Conservation (phyloP, 768 basidiomycete genomes). For the Porpolomopsis calyptriformis region DNA sequence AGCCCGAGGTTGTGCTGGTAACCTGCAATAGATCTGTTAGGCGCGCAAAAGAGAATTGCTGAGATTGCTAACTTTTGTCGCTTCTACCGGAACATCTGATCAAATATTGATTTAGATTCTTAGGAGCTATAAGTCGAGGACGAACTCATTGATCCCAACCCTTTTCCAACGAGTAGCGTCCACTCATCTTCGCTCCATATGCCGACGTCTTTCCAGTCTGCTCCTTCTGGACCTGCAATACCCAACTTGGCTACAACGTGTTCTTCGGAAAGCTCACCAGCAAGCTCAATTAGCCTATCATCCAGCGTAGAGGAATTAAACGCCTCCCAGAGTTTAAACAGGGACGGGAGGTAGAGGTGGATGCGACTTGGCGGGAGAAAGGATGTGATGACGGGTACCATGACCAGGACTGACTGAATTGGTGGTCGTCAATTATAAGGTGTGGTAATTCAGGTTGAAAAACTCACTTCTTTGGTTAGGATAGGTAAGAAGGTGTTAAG, state of each 20-base stretch:
- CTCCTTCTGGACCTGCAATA: slow-evolving; percentile 43
- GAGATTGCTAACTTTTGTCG: slow-evolving; percentile 38
- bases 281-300: slow-evolving; percentile 63
- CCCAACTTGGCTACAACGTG: slow-evolving; percentile 50
- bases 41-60: neutral
- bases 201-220: slow-evolving; percentile 73
- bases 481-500: slow-evolving; percentile 60
- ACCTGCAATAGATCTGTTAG: slow-evolving; percentile 29
- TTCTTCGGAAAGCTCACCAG: slow-evolving; percentile 60
- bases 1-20: slow-evolving; percentile 51
- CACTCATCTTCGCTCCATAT: slow-evolving; percentile 84
- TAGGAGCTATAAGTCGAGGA: slow-evolving; percentile 5
- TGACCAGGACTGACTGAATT: slow-evolving; percentile 51
- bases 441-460: too few relatives aligned
- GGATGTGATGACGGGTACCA: slow-evolving; percentile 65
- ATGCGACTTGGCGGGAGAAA: slow-evolving; percentile 63
- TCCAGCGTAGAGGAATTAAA: slow-evolving; percentile 68
- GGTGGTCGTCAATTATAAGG: neutral
- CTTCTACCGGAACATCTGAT: slow-evolving; percentile 63
- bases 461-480: slow-evolving; percentile 57
- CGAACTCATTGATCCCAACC: slow-evolving; percentile 70
- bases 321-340: slow-evolving; percentile 71
- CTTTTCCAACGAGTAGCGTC: slow-evolving; percentile 72
- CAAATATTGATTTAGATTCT: slow-evolving; percentile 4
- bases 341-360: slow-evolving; percentile 56